Evolutionary conservation across 1,284 basidiomycete genomes (phyloP).

Genomic region (Cutaneotrichosporon daszewskae): DNA sequence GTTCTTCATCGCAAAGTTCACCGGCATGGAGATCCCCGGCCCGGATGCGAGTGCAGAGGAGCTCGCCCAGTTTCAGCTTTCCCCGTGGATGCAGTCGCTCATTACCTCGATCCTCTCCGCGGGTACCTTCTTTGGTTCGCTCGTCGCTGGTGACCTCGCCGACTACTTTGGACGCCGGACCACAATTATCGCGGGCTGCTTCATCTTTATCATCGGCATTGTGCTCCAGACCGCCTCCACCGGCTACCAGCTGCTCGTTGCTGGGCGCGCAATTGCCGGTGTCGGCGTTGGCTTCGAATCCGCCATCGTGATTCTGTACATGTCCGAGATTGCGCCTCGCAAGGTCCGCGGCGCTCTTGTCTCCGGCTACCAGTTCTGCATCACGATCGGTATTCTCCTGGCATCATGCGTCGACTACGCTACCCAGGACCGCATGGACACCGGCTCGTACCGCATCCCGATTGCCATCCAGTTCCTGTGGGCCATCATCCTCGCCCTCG

Average conservation of each 20-base stretch:
- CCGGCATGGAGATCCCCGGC: constrained; percentile 22
- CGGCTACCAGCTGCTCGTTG: constrained; percentile 31
- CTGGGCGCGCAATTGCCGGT: constrained; percentile 10
- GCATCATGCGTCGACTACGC: constrained; percentile 20
- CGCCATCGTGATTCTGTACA: constrained; percentile 10
- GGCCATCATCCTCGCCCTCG: constrained; percentile 7
- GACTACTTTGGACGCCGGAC: constrained; percentile 47
- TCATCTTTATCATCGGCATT: constrained; percentile 47
- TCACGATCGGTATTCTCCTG: constrained; percentile 9
- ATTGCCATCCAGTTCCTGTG: constrained; percentile 13
- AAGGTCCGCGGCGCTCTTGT: constrained; percentile 9
- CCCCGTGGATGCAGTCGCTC: constrained; percentile 35
- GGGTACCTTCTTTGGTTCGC: constrained; percentile 48
- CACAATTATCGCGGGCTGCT: constrained; percentile 46
- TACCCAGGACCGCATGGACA: constrained; percentile 7
- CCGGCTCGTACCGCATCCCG: constrained; percentile 14
- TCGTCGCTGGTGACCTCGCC: constrained; percentile 48
- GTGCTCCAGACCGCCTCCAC: constrained; percentile 47
- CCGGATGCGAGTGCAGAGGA: constrained; percentile 13
- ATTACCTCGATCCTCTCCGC: constrained; percentile 49
- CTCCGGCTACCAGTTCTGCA: constrained; percentile 26
- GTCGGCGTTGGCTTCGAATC: constrained; percentile 9
- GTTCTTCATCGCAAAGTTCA: constrained; percentile 22
- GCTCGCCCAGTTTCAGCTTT: neutral
- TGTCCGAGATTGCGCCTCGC: constrained; percentile 7